Evolutionary conservation across 2,329 filamentous ascomycete genomes (phyloP).

Genomic region (Laburnicola sp.): DNA sequence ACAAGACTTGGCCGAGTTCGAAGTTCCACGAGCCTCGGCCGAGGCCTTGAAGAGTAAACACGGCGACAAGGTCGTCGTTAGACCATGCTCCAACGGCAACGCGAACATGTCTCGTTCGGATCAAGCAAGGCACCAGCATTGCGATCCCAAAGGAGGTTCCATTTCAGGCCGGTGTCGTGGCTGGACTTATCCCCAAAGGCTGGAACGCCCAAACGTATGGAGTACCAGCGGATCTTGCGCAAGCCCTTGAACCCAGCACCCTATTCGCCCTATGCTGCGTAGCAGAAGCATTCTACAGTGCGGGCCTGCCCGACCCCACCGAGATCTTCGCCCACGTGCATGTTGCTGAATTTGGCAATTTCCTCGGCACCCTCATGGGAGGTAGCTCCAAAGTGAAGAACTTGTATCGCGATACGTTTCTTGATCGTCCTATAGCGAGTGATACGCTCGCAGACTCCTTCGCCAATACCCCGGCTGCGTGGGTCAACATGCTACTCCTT

Average conservation of each 20-base stretch:
- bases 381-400: slow-evolving; percentile 27
- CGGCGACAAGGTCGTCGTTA: slow-evolving; percentile 36
- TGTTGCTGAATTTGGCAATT: slow-evolving; percentile 43
- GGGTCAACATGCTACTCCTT: slow-evolving; percentile 52
- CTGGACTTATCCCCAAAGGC: slow-evolving; percentile 34
- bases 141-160: not conserved
- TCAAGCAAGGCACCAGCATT: not conserved
- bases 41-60: slow-evolving; percentile 37
- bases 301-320: slow-evolving; percentile 42
- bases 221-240: slow-evolving; percentile 41
- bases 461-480: slow-evolving; percentile 42
- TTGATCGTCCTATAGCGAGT: slow-evolving; percentile 37
- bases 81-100: not conserved
- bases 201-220: slow-evolving; percentile 43
- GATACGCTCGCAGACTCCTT: slow-evolving; percentile 46
- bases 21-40: slow-evolving; percentile 34
- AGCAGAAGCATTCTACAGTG: slow-evolving; percentile 39
- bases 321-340: slow-evolving; percentile 42
- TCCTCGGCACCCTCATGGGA: slow-evolving; percentile 40
- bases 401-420: slow-evolving; percentile 37
- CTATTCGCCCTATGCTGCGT: slow-evolving; percentile 7
- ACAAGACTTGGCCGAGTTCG: slow-evolving; percentile 42
- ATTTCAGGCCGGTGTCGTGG: not conserved
- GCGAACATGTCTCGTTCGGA: not conserved
- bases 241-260: slow-evolving; percentile 2